Base-by-base conservation (phyloP, 768 basidiomycete species). In the Coprinopsis marcescibilis region DNA sequence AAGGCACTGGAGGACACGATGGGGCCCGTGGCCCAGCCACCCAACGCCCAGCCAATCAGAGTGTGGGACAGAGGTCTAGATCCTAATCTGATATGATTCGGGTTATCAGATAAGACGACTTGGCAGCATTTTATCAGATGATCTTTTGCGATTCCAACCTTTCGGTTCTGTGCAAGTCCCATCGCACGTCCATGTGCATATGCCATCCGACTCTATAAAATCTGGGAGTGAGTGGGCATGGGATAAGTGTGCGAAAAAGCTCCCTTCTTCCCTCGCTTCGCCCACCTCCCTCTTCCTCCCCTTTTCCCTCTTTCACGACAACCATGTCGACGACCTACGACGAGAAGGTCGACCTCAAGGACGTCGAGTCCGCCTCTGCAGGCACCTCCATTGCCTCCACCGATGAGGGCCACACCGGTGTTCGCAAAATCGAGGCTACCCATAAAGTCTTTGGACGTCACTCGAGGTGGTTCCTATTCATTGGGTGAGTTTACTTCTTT, bases 391-490 rank as follows among this genome's bases (percentile, higher is more conserved):
- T 47, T 19, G 17, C 25, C 24, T 27, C 53, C 1, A 35, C 38
- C n/a, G 58, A 63, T 14, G 58, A 34, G 3, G 65, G 65, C 12
- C 67, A 70, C 52, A 35, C 48, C 21, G 77, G 77, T 32, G 77
- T 78, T 26, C 63, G 57, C 45, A 70, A 65, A 20, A 72, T 77
- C 14, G 70, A 81, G 53, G 77, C 76, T 2, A 69, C 73, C 1
- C 69, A 75, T 29, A 70, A 67, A 48, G 71, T 79, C 13, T 73
- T 74, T 41, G 75, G 76, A 20, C 74, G 65, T 37, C 76, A 72
- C 52, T 75, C 76, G 2, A 76, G 73, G 48, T 82, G 80, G 78
- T 64, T 67, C 32, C 64, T 85, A 19, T 84, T 83, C 59, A 60
- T 77, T 33, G 72, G 80, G 83, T 82, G 45, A 42, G 65, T 58